Conservation (phyloP, 2,329 filamentous ascomycete genomes). For the Stachybotrys chartarum region DNA sequence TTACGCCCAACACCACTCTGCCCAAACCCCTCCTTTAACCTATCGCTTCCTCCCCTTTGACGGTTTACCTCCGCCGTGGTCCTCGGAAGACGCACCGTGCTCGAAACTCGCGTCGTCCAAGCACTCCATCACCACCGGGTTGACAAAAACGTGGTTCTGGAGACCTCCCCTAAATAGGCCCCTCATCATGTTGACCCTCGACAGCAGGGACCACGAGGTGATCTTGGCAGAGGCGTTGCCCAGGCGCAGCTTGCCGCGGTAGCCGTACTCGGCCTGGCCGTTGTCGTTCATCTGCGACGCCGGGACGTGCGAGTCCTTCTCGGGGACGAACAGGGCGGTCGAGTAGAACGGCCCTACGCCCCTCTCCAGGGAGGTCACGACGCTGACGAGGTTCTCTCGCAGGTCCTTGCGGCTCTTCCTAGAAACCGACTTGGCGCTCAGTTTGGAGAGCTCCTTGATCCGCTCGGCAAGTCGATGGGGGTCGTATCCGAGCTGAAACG, state of each 20-base stretch:
- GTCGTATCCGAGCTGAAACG: constrained; percentile 42
- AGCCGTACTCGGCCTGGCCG: constrained; percentile 42
- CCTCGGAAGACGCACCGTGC: constrained; percentile 5
- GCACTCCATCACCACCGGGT: constrained; percentile 29
- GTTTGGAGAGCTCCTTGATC: constrained; percentile 38
- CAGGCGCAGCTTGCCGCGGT: constrained; percentile 43
- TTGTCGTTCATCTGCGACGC: constrained; percentile 32
- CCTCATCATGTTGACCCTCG: constrained; percentile 41
- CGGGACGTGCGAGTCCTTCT: constrained; percentile 34
- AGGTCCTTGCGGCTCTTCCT: constrained; percentile 41
- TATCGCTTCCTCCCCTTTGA: neutral
- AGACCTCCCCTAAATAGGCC: constrained; percentile 39
- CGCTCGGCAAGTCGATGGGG: constrained; percentile 40
- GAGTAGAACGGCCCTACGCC: constrained; percentile 49
- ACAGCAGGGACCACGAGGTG: constrained; percentile 44
- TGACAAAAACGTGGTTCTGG: constrained; percentile 28
- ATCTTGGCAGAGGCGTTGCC: constrained; percentile 37
- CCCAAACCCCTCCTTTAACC: too few relatives aligned
- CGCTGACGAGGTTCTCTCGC: constrained; percentile 41
- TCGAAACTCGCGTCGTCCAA: constrained; percentile 28
- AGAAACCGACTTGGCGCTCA: constrained; percentile 41
- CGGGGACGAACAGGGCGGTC: constrained; percentile 32
- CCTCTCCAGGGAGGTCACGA: constrained; percentile 46
- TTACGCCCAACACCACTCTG: too few relatives aligned
- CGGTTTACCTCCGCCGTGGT: too few relatives aligned